Conservation (phyloP, 2,329 filamentous ascomycete genomes). For the Neurospora sp. region DNA sequence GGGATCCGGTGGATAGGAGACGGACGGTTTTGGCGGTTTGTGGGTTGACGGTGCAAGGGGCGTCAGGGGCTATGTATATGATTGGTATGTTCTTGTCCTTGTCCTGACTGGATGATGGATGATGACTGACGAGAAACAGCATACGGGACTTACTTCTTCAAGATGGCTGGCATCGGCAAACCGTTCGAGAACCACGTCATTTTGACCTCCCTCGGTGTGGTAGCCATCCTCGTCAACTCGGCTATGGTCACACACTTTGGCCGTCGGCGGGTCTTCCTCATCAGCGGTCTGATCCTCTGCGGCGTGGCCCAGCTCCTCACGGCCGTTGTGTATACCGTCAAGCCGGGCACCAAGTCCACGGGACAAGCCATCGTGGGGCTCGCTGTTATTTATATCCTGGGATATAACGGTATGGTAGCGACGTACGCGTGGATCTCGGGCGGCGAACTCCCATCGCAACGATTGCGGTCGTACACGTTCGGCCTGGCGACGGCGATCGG, state of each 20-base stretch:
- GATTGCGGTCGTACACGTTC: conserved; percentile 47
- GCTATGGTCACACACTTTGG: conserved; percentile 43
- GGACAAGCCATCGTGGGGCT: conserved; percentile 42
- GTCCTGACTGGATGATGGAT: neutral
- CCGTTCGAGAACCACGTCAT: conserved; percentile 49
- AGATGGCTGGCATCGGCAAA: conserved; percentile 45
- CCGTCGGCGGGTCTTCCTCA: conserved; percentile 43
- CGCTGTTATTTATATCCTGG: conserved; percentile 42
- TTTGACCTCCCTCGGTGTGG: conserved; percentile 41
- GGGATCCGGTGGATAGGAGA: conserved; percentile 40
- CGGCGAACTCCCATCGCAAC: conserved; percentile 47
- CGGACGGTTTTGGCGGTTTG: conserved; percentile 38
- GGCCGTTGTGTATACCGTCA: conserved; percentile 39
- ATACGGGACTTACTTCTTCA: conserved; percentile 50
- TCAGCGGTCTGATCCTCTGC: conserved; percentile 39
- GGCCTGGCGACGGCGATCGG: conserved; percentile 43
- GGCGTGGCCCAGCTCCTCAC: conserved; percentile 45
- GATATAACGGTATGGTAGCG: conserved; percentile 43
- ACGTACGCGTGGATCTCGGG: conserved; percentile 49
- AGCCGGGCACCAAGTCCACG: conserved; percentile 26
- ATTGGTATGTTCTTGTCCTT: conserved; percentile 29
- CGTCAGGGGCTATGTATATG: conserved; percentile 46
- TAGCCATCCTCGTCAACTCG: conserved; percentile 45
- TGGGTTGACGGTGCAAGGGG: conserved; percentile 40
- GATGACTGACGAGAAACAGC: conserved; percentile 23